phyloP scores from a whole-genome alignment of 305 asterid species.

The Plantago rigida region DNA sequence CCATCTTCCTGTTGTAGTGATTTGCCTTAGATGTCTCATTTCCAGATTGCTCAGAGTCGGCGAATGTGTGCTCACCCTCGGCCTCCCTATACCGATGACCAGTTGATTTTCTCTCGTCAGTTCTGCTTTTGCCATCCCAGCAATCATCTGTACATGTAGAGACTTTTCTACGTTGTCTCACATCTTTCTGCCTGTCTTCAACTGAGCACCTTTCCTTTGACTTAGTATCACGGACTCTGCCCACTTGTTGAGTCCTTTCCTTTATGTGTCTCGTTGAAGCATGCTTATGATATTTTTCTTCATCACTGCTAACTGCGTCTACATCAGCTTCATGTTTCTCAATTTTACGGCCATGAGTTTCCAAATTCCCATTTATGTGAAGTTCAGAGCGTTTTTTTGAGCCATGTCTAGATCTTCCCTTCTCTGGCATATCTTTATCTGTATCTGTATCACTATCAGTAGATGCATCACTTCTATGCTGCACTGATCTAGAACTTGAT shows the following conservation, averaged over 20 bases:
- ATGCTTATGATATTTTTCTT: constrained; percentile 24
- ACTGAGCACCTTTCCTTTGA: constrained; percentile 20
- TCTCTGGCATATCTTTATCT: constrained; percentile 30
- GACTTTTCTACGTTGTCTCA: constrained; percentile 21
- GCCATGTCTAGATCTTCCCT: constrained; percentile 27
- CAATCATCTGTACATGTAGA: constrained; percentile 33
- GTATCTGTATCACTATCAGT: constrained; percentile 39
- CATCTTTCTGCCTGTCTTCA: constrained; percentile 16
- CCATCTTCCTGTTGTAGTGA: constrained; percentile 25
- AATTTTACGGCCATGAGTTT: constrained; percentile 24
- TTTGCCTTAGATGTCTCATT: constrained; percentile 25
- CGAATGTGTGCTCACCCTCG: constrained; percentile 9
- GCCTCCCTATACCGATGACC: constrained; percentile 29
- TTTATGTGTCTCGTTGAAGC: constrained; percentile 31
- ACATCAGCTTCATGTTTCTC: constrained; percentile 22
- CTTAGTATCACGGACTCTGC: constrained; percentile 20
- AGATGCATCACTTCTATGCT: constrained; percentile 26
- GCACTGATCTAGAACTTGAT: constrained; percentile 28
- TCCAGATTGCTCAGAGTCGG: constrained; percentile 30
- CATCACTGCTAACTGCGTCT: constrained; percentile 24
- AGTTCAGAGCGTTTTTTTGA: constrained; percentile 31
- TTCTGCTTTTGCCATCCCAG: constrained; percentile 25
- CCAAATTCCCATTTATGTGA: constrained; percentile 22
- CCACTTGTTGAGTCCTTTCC: constrained; percentile 22
- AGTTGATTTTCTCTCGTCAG: constrained; percentile 24